Conservation (phyloP, 2,329 filamentous ascomycete genomes). For the Epichloe scottii region DNA sequence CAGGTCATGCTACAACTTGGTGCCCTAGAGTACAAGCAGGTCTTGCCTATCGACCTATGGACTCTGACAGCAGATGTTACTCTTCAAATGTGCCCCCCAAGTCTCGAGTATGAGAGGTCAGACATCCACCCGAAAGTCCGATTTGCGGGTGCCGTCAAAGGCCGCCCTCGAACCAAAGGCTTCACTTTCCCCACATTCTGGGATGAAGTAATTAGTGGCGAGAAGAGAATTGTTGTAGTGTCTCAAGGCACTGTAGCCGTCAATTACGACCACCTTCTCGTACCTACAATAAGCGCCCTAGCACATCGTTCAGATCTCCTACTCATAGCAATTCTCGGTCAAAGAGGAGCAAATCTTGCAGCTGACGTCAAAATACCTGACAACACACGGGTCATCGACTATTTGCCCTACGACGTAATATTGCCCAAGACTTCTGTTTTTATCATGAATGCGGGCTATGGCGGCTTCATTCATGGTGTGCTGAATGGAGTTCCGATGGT, state of each 20-base stretch:
- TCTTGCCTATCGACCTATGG: constrained; percentile 23
- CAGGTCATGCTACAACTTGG: not conserved
- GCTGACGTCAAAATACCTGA: constrained; percentile 18
- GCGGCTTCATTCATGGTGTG: constrained; percentile 31
- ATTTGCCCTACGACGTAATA: constrained; percentile 34
- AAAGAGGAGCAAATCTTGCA: constrained; percentile 13
- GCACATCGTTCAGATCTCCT: constrained; percentile 25
- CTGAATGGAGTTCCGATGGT: constrained; percentile 34
- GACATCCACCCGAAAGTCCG: constrained; percentile 26
- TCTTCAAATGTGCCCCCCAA: constrained; percentile 25
- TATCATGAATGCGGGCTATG: constrained; percentile 36
- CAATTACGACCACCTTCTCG: constrained; percentile 27
- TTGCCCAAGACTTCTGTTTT: constrained; percentile 32
- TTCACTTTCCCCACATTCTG: constrained; percentile 1
- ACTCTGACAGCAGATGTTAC: constrained; percentile 22
- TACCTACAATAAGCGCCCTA: constrained; percentile 32
- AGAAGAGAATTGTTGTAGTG: constrained; percentile 31
- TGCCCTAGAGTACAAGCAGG: not conserved
- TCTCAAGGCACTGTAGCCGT: constrained; percentile 33
- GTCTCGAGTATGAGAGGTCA: constrained; percentile 25
- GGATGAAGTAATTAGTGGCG: constrained; percentile 4
- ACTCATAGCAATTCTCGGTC: constrained; percentile 20
- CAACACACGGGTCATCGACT: constrained; percentile 33
- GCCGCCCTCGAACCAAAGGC: not conserved
- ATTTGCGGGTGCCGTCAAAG: constrained; percentile 28